Conservation (phyloP, 352 stramenopile genomes). For the Phytophthora agathidicida region DNA sequence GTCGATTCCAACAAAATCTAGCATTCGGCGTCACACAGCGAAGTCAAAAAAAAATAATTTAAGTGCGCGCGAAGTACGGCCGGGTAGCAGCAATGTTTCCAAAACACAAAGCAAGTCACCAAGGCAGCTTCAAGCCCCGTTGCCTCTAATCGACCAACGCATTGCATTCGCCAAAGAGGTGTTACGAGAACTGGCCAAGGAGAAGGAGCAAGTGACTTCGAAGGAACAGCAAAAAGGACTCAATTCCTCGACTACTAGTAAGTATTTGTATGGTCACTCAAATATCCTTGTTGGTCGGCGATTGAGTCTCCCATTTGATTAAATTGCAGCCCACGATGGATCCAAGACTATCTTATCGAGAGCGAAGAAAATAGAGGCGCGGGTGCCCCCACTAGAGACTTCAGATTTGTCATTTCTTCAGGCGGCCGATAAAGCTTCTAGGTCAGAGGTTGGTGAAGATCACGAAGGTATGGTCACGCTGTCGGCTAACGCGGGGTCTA, state of each 20-base stretch:
- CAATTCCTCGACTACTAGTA: neutral
- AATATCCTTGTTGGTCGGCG: neutral
- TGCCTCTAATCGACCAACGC: constrained; percentile 21
- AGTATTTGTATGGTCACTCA: neutral
- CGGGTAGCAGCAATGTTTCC: neutral
- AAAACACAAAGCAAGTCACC: neutral
- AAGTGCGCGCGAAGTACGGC: neutral
- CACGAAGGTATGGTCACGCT: constrained; percentile 4
- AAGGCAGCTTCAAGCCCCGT: neutral
- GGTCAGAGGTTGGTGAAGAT: neutral
- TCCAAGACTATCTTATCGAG: neutral
- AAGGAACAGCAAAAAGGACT: neutral
- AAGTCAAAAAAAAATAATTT: neutral
- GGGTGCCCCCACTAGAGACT: neutral
- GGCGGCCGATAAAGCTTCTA: neutral
- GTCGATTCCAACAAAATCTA: neutral
- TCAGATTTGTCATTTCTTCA: constrained; percentile 2
- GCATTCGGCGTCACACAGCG: neutral
- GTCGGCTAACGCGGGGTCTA: neutral
- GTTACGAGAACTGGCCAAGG: constrained; percentile 7
- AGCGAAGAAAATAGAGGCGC: neutral
- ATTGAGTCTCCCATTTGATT: neutral
- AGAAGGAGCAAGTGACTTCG: neutral
- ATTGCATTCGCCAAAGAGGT: constrained; percentile 19
- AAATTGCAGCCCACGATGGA: neutral